Percentiles rank a stretch among this genome's conserved stretches.
These are phyloP conservation scores for Trichocomaceae sp. DNA, from an alignment of 2,329 filamentous ascomycete species.

Conservation along the genomic window DNA sequence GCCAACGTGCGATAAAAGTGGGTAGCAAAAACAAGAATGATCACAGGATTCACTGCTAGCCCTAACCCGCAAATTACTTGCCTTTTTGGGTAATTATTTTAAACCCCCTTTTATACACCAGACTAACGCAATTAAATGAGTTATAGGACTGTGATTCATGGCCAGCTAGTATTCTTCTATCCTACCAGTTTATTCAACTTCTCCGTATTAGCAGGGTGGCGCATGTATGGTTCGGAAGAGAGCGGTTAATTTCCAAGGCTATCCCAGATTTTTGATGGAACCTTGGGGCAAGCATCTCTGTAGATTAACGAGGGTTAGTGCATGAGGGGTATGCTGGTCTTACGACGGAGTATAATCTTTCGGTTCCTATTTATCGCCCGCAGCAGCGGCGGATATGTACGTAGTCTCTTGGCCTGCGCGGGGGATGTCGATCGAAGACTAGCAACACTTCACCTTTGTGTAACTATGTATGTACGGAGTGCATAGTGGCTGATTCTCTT, in stretches of 20 bases:
- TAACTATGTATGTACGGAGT: too few species aligned
- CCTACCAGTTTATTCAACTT: not conserved
- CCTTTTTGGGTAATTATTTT: not conserved
- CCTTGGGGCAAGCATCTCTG: not conserved
- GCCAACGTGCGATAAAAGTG: not conserved
- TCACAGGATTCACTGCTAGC: not conserved
- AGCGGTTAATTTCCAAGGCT: not conserved
- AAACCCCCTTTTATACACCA: not conserved
- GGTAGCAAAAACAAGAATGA: not conserved
- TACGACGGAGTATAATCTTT: not conserved
- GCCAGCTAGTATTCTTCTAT: not conserved
- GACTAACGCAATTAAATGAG: not conserved
- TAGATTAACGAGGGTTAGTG: not conserved
- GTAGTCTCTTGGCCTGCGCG: not conserved
- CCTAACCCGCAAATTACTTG: not conserved
- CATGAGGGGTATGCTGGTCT: not conserved
- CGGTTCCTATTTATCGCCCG: not conserved
- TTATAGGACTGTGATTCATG: not conserved
- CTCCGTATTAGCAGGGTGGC: not conserved
- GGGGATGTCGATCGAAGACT: not conserved
- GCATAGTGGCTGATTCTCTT: not conserved
- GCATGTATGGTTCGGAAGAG: not conserved
- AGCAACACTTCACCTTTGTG: not conserved
- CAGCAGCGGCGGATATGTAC: not conserved
- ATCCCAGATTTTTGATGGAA: not conserved